These are phyloP conservation scores for Seiridium cupressi DNA, from an alignment of 2,329 filamentous ascomycete genomes.

Conservation along the genomic window DNA sequence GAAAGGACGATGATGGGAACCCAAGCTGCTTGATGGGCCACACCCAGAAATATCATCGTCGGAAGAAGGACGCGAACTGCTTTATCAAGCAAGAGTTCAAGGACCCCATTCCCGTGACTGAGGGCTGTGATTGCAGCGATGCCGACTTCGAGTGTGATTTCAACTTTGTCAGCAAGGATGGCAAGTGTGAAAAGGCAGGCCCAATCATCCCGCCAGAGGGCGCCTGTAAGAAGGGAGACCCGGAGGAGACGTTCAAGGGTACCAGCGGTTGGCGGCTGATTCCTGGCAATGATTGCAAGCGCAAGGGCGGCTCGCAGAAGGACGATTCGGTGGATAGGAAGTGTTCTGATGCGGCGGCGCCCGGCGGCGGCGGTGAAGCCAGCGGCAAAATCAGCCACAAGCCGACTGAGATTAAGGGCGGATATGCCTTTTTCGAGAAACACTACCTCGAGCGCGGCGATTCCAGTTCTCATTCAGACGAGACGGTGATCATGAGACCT, in stretches of 20 bases:
- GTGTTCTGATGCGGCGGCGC: conserved; percentile 62
- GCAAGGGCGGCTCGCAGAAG: conserved; percentile 59
- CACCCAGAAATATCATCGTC: conserved; percentile 79
- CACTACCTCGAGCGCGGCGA: conserved; percentile 79
- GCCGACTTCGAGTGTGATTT: conserved; percentile 95
- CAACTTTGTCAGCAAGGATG: conserved; percentile 74
- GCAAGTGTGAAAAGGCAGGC: conserved; percentile 65
- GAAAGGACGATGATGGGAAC: conserved; percentile 75
- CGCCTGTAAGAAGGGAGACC: conserved; percentile 63
- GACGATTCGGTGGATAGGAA: conserved; percentile 72
- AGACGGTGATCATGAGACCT: conserved; percentile 64
- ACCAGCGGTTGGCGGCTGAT: conserved; percentile 92
- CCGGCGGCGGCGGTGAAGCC: conserved; percentile 53
- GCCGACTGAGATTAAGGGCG: conserved; percentile 61
- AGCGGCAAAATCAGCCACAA: conserved; percentile 66
- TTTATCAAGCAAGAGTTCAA: conserved; percentile 86
- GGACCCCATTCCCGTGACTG: conserved; percentile 67
- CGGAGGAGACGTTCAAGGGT: conserved; percentile 74
- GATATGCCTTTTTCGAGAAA: conserved; percentile 50
- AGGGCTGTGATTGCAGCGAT: conserved; percentile 77
- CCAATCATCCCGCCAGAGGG: conserved; percentile 66
- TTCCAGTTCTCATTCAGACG: conserved; percentile 62
- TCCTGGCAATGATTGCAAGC: conserved; percentile 74
- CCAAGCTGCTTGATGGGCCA: conserved; percentile 94
- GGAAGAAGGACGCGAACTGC: conserved; percentile 86